Base-by-base conservation (phyloP, 345 rosid species). In the Rhodomyrtus tomentosa region DNA sequence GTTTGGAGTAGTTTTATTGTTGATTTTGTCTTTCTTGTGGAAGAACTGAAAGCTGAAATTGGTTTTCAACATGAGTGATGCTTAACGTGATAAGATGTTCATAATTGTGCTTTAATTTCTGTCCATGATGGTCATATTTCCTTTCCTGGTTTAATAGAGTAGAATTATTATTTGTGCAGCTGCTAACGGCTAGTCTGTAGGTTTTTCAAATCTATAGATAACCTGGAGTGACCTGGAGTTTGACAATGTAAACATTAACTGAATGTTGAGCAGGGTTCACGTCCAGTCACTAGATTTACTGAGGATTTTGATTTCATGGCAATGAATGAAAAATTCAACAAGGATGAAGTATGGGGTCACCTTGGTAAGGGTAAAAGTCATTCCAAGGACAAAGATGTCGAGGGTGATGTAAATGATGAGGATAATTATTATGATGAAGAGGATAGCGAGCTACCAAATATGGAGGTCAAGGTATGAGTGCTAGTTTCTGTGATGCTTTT, bases 271-370 rank as follows among this genome's bases (percentile, higher is more conserved):
- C 88, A 91, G 93, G 86, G 87, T 82, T 89, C 91, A 62, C 92
- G 87, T 80, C 91, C 91, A 40, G 89, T 93, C 82, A 89, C 93
- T 85, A 94, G 90, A 85, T 96, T 96, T 85, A 92, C 94, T 4
- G 98, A 96, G 93, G 99, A 96, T 87, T 96, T 96, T 90, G 99
- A 96, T 86, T 96, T 96, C 84, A 90, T 56, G 21, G 98, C 98
- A 54, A 96, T 96, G 99, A 96, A 96, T 92, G 99, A 96, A 87
- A 96, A 93, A 90, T 96, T 96, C 88, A 96, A 96, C 51, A 96
- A 96, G 91, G 96, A 96, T 89, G 98, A 96, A 89, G 96, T 96
- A 16, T 96, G 99, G 99, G 99, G 98, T 83, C 92, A 96, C 88
- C 96, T 96, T 55, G 99, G 99, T 73, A 96, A 94, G 91, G 91